Evolutionary conservation across 495 filamentous ascomycete genomes (phyloP).

Genomic region (Talaromyces adpressus): DNA sequence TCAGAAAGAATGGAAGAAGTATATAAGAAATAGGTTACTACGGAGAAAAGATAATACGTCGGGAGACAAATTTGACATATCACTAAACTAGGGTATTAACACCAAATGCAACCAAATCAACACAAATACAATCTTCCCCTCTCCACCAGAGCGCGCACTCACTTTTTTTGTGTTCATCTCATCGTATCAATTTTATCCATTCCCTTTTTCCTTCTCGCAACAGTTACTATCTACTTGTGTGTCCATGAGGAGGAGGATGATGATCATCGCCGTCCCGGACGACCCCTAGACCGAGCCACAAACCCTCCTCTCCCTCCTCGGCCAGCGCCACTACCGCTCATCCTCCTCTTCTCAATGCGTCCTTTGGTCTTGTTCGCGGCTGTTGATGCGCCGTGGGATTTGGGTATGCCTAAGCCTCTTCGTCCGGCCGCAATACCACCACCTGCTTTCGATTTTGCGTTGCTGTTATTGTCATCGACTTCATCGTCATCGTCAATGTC

Average conservation of each 20-base stretch:
- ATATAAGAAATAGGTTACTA: no score
- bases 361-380: slow-evolving; percentile 20
- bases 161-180: not conserved
- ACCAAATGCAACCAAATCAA: not conserved
- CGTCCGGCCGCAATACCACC: slow-evolving; percentile 18
- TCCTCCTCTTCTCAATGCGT: slow-evolving; percentile 30
- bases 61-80: not conserved
- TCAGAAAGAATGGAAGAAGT: no score
- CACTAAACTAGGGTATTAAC: not conserved
- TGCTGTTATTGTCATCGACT: slow-evolving; percentile 20
- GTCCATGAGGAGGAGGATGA: not conserved
- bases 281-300: slow-evolving; percentile 14
- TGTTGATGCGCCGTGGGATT: slow-evolving; percentile 28
- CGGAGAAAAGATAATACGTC: no score
- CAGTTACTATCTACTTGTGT: no score
- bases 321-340: slow-evolving; percentile 11
- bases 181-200: not conserved
- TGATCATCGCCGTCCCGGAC: slow-evolving; percentile 13
- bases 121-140: not conserved
- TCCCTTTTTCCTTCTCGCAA: not conserved
- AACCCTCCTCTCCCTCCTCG: slow-evolving; percentile 16
- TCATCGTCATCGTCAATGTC: slow-evolving; percentile 69
- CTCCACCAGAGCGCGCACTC: not conserved
- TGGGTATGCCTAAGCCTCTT: slow-evolving; percentile 40
- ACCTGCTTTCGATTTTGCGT: slow-evolving; percentile 16